A percentile compares a stretch with the other conserved stretches of the same genome.
phyloP scores from a whole-genome alignment of 2,329 filamentous ascomycete species.

The Botryotinia narcissicola region DNA sequence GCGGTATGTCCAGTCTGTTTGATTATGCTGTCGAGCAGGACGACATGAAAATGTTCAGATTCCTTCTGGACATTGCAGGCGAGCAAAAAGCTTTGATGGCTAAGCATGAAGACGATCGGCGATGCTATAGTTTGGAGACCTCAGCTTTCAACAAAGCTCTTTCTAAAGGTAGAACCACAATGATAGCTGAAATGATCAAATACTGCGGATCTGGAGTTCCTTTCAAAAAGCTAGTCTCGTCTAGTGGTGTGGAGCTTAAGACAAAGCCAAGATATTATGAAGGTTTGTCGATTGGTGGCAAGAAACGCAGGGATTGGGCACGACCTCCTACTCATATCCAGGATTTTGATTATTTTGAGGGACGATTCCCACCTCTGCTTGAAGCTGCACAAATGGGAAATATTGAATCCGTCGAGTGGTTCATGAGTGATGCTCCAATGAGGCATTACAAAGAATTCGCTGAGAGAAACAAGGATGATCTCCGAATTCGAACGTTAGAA shows the following conservation, averaged over 20 bases:
- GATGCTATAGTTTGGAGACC: slow-evolving; percentile 35
- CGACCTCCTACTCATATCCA: slow-evolving; percentile 55
- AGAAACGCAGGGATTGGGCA: slow-evolving; percentile 74
- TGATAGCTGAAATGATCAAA: slow-evolving; percentile 64
- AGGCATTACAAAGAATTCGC: slow-evolving; percentile 69
- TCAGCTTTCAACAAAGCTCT: slow-evolving; percentile 47
- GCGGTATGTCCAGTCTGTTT: slow-evolving; percentile 3
- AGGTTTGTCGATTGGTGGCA: slow-evolving; percentile 72
- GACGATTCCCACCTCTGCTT: slow-evolving; percentile 57
- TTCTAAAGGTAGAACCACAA: slow-evolving; percentile 49
- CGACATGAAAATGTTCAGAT: slow-evolving; percentile 34
- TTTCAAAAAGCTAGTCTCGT: slow-evolving; percentile 63
- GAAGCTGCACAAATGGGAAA: slow-evolving; percentile 55
- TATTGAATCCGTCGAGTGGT: slow-evolving; percentile 72
- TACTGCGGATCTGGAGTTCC: slow-evolving; percentile 67
- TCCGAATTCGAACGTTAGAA: slow-evolving; percentile 59
- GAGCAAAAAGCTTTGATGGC: slow-evolving; percentile 32
- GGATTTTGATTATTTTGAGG: slow-evolving; percentile 42
- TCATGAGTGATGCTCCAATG: slow-evolving; percentile 67
- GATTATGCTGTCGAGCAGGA: slow-evolving; percentile 30
- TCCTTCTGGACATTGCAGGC: slow-evolving; percentile 31
- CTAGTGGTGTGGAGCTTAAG: slow-evolving; percentile 60
- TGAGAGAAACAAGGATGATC: slow-evolving; percentile 58
- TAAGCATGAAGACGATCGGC: slow-evolving; percentile 32
- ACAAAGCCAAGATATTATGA: slow-evolving; percentile 72